Conservation (phyloP, 768 basidiomycete genomes). For the Lactarius deliciosus region DNA sequence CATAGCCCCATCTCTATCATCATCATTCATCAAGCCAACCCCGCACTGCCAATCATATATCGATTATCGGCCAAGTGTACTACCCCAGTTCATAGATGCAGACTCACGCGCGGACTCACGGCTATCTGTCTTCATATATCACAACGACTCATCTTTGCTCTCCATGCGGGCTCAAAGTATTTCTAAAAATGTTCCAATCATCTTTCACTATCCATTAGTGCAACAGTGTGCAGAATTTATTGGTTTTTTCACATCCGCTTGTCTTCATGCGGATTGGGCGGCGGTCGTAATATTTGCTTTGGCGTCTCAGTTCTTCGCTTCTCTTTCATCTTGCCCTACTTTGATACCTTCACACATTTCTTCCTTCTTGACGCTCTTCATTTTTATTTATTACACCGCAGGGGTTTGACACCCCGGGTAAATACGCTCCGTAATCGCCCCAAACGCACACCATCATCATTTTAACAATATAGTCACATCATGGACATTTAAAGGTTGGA, state of each 20-base stretch:
- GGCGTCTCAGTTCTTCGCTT: background rate
- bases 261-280: background rate
- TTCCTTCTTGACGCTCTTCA: background rate
- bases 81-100: slow-evolving; percentile 18
- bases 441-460: slow-evolving; percentile 2
- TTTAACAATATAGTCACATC: background rate
- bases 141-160: slow-evolving; percentile 3
- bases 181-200: slow-evolving; percentile 8
- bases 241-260: background rate
- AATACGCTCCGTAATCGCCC: background rate
- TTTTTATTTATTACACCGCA: background rate
- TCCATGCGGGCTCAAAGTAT: slow-evolving; percentile 9
- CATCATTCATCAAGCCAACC: slow-evolving; percentile 16
- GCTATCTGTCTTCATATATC: slow-evolving; percentile 23
- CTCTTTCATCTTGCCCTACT: background rate
- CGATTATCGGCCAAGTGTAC: slow-evolving; percentile 21
- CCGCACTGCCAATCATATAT: slow-evolving; percentile 17
- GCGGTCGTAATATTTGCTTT: background rate
- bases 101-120: slow-evolving; percentile 16
- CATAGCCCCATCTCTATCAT: background rate
- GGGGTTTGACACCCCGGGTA: slow-evolving; percentile 10
- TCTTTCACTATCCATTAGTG: background rate
- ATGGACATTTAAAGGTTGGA: background rate
- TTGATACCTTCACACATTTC: background rate
- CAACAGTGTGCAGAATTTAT: background rate